These are phyloP conservation scores for Eimeria nieschulzi DNA, from an alignment of 169 alveolate genomes.

Conservation along the genomic window DNA sequence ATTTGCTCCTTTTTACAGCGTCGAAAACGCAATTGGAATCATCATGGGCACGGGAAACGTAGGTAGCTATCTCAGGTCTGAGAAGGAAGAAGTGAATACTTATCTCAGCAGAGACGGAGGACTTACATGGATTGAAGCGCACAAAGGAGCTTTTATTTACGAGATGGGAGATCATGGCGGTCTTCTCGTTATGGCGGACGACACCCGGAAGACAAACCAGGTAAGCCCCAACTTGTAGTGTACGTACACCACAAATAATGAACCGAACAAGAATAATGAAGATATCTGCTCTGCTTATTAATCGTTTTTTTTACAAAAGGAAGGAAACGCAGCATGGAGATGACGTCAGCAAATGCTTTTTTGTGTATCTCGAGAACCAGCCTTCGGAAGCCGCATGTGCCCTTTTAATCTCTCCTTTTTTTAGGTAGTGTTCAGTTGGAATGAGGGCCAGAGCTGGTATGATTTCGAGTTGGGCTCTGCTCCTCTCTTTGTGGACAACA, in stretches of 20 bases:
- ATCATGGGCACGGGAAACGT: conserved; percentile 97
- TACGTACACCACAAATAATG: background rate
- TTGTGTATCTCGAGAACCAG: too few species aligned
- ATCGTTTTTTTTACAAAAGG: background rate
- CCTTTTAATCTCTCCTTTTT: conserved; percentile 3
- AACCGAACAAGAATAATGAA: background rate
- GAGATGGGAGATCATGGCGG: conserved; percentile 99
- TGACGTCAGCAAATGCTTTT: too few species aligned
- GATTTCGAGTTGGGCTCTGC: conserved; percentile 89
- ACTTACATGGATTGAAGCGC: conserved; percentile 96
- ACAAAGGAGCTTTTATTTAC: conserved; percentile 97
- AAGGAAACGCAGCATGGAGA: too few species aligned
- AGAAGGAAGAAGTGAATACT: conserved; percentile 92
- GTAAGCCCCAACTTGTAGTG: background rate
- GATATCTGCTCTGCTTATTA: background rate
- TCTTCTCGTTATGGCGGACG: conserved; percentile 96
- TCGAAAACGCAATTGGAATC: conserved; percentile 96
- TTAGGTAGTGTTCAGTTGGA: conserved; percentile 94
- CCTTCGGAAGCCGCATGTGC: too few species aligned
- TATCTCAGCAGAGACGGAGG: conserved; percentile 98
- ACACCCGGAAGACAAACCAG: conserved; percentile 77
- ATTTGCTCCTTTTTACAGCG: conserved; percentile 95
- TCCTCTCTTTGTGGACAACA: conserved; percentile 92
- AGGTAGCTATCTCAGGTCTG: conserved; percentile 90
- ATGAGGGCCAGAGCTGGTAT: conserved; percentile 98